A percentile compares a stretch with the other conserved stretches of the same genome.
Evolutionary conservation across 2,329 filamentous ascomycete genomes (phyloP).

Genomic region (Fonsecaea monophora): DNA sequence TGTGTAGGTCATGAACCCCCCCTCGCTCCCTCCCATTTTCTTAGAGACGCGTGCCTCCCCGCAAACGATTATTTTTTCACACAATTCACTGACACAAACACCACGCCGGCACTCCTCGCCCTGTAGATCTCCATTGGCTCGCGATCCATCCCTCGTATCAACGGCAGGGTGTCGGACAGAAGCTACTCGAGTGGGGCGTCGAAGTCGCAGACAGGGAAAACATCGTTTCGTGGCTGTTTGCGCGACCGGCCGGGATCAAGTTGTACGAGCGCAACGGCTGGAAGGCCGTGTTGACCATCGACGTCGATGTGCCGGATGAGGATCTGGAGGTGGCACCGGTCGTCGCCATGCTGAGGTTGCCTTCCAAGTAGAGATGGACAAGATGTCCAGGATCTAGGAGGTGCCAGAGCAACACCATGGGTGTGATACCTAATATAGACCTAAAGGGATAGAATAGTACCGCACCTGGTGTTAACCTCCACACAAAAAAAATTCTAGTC

Average conservation of each 20-base stretch:
- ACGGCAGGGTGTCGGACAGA: slow-evolving; percentile 33
- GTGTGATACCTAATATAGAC: not conserved
- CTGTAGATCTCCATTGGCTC: slow-evolving; percentile 33
- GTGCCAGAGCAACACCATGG: not conserved
- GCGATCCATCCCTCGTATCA: slow-evolving; percentile 35
- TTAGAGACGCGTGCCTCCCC: too few relatives aligned
- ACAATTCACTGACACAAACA: not conserved
- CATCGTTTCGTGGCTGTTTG: slow-evolving; percentile 33
- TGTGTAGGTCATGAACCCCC: slow-evolving; percentile 26
- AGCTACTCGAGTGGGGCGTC: slow-evolving; percentile 34
- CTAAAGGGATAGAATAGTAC: not conserved
- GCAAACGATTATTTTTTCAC: not conserved
- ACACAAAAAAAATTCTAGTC: not conserved
- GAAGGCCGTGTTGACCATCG: slow-evolving; percentile 21
- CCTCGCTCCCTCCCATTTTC: not conserved
- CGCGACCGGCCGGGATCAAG: slow-evolving; percentile 32
- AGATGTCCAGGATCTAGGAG: not conserved
- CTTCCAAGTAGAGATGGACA: slow-evolving; percentile 5
- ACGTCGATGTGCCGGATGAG: slow-evolving; percentile 24
- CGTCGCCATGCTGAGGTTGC: slow-evolving; percentile 33
- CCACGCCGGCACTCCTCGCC: not conserved
- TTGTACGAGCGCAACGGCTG: slow-evolving; percentile 35
- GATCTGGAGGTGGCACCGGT: slow-evolving; percentile 25
- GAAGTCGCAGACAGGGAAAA: slow-evolving; percentile 35
- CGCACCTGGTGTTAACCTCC: not conserved